Evolutionary conservation across 129 eudicot species (phyloP), one percentile per base, ranked within the genome.

Genomic region (Chrysanthemum makinoi): DNA sequence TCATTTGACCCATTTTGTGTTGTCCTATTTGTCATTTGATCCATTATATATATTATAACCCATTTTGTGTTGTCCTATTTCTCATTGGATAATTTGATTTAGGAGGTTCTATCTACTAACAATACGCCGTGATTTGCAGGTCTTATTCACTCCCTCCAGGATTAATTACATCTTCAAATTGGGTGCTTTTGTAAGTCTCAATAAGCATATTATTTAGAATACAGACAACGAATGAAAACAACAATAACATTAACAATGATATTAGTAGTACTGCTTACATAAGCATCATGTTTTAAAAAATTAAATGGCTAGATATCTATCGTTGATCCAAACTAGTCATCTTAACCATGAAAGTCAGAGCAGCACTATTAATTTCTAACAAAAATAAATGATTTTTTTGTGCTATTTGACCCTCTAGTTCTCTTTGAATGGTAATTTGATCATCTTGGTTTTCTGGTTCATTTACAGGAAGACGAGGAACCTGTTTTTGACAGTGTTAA

Each of bases 401-500:
- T 6, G 9, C 14, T 60, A 60, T 60, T 24, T 19, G 19, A 56
- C 22, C 2, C 62, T 19, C 30, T 56, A 8, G 28, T 10, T 56
- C 62, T 56, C 28, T 56, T 18, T 56, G 18, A 5, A 33, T 14
- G 39, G 13, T 33, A 60, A 60, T 60, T 35, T 12, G 44, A 60
- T 5, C 6, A 16, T 60, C 26, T 4, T 47, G 8, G 20, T 35
- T 43, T 22, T 59, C 3, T n/a, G 56, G 39, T 57, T 57, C 11
- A 18, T 39, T 20, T 33, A 78, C 89, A 95, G 99, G 99, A 95
- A 84, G 99, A 90, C 51, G 90, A 95, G 75, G 99, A 95, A 69
- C 97, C 97, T 58, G 89, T 84, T 61, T 95, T 90, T 66, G 99
- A 90, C 82, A 90, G 97, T 64, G 96, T 88, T 12, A 88, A 90